Evolutionary conservation across 2,329 filamentous ascomycete species (phyloP).

Genomic region (Colletotrichum salicis): DNA sequence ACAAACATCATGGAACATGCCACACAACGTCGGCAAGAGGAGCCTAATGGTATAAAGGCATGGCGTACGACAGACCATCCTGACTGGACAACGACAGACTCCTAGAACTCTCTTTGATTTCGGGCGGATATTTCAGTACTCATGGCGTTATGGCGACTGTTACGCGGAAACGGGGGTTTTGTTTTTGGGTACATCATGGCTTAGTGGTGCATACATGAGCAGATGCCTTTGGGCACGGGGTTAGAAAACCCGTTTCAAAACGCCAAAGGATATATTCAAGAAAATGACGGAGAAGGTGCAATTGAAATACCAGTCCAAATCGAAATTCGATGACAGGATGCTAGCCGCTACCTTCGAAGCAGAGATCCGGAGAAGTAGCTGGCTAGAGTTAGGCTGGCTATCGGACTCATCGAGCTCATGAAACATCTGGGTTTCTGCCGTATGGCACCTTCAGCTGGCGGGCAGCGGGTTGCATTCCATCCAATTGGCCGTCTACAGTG

Average conservation of each 20-base stretch:
- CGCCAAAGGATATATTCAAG: neutral
- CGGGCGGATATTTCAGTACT: too few relatives aligned
- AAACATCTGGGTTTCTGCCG: neutral
- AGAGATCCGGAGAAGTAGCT: neutral
- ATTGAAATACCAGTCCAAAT: too few relatives aligned
- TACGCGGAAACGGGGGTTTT: neutral
- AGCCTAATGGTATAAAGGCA: conserved; percentile 66
- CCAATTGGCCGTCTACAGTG: neutral
- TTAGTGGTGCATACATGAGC: conserved; percentile 17
- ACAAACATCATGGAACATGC: conserved; percentile 63
- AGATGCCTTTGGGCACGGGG: neutral
- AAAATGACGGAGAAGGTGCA: neutral
- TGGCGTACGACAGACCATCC: conserved; percentile 70
- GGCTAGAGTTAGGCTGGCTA: too few relatives aligned
- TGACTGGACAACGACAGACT: conserved; percentile 55
- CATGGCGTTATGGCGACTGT: conserved; percentile 11
- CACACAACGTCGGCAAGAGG: conserved; percentile 62
- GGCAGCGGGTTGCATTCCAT: neutral
- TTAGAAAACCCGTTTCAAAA: neutral
- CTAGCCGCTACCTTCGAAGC: neutral
- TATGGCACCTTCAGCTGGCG: too few relatives aligned
- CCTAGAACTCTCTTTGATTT: neutral
- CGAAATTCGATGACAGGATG: neutral
- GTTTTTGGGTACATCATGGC: conserved; percentile 33
- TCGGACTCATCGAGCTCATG: neutral